Evolutionary conservation across 2,329 filamentous ascomycete species (phyloP), one percentile per base, ranked within the genome.

Genomic region (Tolypocladium guangdongense): DNA sequence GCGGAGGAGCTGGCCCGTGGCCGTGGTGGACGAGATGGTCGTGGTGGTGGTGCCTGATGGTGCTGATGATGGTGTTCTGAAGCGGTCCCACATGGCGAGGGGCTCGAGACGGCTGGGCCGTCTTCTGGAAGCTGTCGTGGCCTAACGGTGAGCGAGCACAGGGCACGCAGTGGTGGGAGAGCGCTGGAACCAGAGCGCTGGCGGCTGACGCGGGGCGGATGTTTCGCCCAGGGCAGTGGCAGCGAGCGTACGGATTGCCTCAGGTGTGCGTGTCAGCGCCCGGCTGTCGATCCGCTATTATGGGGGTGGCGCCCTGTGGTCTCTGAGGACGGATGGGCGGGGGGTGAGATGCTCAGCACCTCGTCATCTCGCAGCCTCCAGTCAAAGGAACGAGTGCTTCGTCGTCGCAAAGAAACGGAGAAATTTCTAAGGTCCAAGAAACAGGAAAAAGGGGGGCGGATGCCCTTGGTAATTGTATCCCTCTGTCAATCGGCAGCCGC

Each of bases 11-110:
- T 45, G 18, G 32, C 33, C 36, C 16, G 32, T 20, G 30, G 27
- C 7, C 1, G 33, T 20, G 16, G 20, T 22, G 27, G n/a, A 3
- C 2, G 27, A 22, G 4, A 11, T 24, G 50, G 27, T 37, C 30
- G 24, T 32, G 32, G 14, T 41, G 54, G 45, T 52, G 32, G 46
- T 49, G 43, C 32, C n/a, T 11, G 48, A n/a, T 7, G 38, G 18
- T 12, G 20, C 22, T 14, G 47, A n/a, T 12, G 50, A 11, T 16
- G 33, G 10, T n/a, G 45, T 54, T 49, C 45, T 48, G 14, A 55
- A 49, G 30, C 52, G 54, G 54, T 57, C 56, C 57, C 55, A 57
- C 57, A 59, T 59, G 50, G 48, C 22, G 24, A n/a, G 27, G 46
- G 39, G 39, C 47, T 14, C n/a, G 24, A 46, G 32, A 46, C 43